Base-by-base conservation (phyloP, 108 stramenopile genomes). In the Stephanodiscus triporus region DNA sequence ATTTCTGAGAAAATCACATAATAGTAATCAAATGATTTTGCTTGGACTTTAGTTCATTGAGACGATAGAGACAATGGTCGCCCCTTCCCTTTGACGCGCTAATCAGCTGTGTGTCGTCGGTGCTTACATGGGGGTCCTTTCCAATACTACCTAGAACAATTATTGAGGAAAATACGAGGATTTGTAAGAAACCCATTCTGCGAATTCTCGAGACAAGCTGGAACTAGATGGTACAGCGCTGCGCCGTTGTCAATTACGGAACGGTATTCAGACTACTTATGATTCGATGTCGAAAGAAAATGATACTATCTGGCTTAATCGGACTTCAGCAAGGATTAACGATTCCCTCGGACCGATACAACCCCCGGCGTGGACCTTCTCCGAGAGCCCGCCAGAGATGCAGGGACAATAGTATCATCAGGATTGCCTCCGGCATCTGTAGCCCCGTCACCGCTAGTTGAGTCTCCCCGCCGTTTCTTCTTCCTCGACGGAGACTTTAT, bases 401-500 rank as follows among this genome's bases (percentile, higher is more conserved):
- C 32, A 23, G 53, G 24, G 22, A 68, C 16, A 20, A 64, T 34
- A 20, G 58, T 34, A 0, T 56, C 60, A 55, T 73, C 53, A 68
- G 51, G 20, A 42, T 23, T 58, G 20, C 30, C 36, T 3, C 20
- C 23, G 37, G 40, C 38, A 17, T 48, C 26, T 29, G 10, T 34
- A 9, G n/a, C 0, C 20, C 60, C 60, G 7, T 29, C 27, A 30
- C 22, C 43, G 2, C 22, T 64, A 36, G 16, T 30, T 9, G 36
- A 30, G 2, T 48, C 49, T 30, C 63, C 62, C 42, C 63, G 54
- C 43, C 30, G 66, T 51, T 68, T 79, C 70, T 72, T 66, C 34
- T 68, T 47, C 13, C 20, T 58, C 22, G 48, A 29, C 34, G 63
- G 34, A 6, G 17, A 22, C 30, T 17, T 48, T 5, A 3, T 38